A percentile compares a stretch with the other conserved stretches of the same genome.
phyloP scores from a whole-genome alignment of 495 filamentous ascomycete species.

The Polyplosphaeria fusca region DNA sequence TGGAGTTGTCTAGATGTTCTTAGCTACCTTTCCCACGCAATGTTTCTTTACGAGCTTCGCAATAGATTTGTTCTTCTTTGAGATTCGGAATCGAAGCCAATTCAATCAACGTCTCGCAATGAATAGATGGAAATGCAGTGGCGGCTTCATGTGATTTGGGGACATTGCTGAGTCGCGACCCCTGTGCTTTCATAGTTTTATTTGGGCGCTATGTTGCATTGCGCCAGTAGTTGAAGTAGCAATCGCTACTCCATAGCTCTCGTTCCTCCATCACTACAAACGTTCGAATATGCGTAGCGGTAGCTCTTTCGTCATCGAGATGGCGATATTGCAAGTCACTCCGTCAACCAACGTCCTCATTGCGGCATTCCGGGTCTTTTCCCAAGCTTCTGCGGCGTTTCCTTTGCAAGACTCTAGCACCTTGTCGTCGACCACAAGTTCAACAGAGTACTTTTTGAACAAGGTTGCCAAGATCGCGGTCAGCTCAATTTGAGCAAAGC shows the following conservation, averaged over 20 bases:
- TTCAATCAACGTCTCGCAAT: no score
- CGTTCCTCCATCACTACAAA: slow-evolving; percentile 3
- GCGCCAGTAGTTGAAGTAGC: background rate
- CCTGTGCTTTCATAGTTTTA: background rate
- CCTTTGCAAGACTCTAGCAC: slow-evolving; percentile 12
- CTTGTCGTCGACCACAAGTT: slow-evolving; percentile 2
- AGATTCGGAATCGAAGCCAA: no score
- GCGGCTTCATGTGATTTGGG: background rate
- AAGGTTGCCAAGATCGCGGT: slow-evolving; percentile 3
- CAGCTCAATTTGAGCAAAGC: slow-evolving; percentile 10
- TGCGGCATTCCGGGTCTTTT: slow-evolving; percentile 3
- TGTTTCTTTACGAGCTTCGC: no score
- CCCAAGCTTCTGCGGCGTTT: slow-evolving; percentile 4
- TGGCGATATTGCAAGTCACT: no score
- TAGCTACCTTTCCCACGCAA: no score
- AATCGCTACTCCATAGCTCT: slow-evolving; percentile 1
- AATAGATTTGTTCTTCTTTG: no score
- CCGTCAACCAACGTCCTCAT: slow-evolving; percentile 9
- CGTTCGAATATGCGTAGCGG: no score
- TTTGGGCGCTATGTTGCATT: slow-evolving; percentile 4
- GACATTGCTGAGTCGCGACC: background rate
- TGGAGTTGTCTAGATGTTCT: no score
- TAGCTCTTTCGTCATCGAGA: no score
- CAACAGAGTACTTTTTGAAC: slow-evolving; percentile 5
- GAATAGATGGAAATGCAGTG: background rate